Percentiles rank a stretch among this genome's conserved stretches.
phyloP scores from a whole-genome alignment of 148 eudicot genomes.

The Agrostemma githago region DNA sequence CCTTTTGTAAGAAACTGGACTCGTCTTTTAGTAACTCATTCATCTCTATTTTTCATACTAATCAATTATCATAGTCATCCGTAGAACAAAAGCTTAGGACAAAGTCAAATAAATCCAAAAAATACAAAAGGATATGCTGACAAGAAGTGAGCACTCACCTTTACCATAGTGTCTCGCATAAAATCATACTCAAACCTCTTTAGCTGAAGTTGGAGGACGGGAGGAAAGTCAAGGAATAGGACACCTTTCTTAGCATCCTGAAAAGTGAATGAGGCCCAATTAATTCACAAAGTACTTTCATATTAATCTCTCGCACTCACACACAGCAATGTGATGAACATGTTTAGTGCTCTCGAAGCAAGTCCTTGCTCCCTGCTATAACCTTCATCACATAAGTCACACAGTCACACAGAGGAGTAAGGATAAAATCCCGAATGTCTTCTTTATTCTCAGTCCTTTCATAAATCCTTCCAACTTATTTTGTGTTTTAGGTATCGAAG shows the following conservation, averaged over 20 bases:
- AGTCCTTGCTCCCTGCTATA: not conserved
- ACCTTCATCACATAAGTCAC: not conserved
- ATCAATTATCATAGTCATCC: not conserved
- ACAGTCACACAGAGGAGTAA: not conserved
- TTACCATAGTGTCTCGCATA: constrained; percentile 72
- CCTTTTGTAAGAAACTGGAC: not conserved
- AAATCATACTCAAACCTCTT: constrained; percentile 91
- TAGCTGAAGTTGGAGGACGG: constrained; percentile 84
- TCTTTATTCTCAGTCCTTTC: not conserved
- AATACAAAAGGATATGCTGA: not conserved
- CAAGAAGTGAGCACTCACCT: constrained; percentile 41
- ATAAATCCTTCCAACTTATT: no score
- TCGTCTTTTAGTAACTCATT: not conserved
- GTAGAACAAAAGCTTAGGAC: not conserved
- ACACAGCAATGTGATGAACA: no score
- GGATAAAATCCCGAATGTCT: not conserved
- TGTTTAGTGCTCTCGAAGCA: not conserved
- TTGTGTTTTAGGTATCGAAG: no score
- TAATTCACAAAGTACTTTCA: no score
- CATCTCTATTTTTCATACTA: not conserved
- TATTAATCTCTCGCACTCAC: not conserved
- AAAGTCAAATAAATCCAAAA: not conserved
- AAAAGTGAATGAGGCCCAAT: constrained; percentile 2
- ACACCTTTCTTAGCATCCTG: constrained; percentile 95
- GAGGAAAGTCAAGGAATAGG: constrained; percentile 83